Evolutionary conservation across 208 protist species (phyloP).

Genomic region (Crithidia expoeki): DNA sequence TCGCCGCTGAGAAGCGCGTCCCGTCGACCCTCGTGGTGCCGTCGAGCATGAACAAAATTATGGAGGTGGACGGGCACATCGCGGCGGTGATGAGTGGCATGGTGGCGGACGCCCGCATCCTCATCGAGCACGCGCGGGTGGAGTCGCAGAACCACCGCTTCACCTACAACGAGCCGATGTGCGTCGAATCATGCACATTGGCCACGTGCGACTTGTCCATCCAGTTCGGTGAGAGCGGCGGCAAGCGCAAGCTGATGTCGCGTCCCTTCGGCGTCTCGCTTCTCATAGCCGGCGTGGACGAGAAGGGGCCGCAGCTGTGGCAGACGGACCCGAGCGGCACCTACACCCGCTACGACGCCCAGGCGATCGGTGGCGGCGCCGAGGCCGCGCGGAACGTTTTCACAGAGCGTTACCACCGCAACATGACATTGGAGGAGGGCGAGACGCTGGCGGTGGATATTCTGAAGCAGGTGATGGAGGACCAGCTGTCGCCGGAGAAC

Average conservation of each 20-base stretch:
- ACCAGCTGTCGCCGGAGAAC: conserved; percentile 97
- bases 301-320: conserved; percentile 96
- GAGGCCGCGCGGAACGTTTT: conserved; percentile 98
- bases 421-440: conserved; percentile 96
- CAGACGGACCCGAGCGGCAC: conserved; percentile 98
- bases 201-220: conserved; percentile 98
- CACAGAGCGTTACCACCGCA: conserved; percentile 97
- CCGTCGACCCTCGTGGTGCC: conserved; percentile 98
- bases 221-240: conserved; percentile 96
- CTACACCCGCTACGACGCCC: conserved; percentile 96
- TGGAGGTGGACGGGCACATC: conserved; percentile 98
- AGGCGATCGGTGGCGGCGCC: conserved; percentile 98
- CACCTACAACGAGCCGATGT: conserved; percentile 99
- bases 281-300: conserved; percentile 98
- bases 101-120: conserved; percentile 98
- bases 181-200: conserved; percentile 96
- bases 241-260: conserved; percentile 92
- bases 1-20: conserved; percentile 99
- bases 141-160: conserved; percentile 99
- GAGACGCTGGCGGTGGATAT: conserved; percentile 96
- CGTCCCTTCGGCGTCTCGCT: conserved; percentile 99
- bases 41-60: conserved; percentile 97
- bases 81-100: conserved; percentile 97
- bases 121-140: conserved; percentile 98
- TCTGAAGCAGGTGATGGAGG: conserved; percentile 99